Percentiles rank a stretch among this genome's conserved stretches.
phyloP scores from a whole-genome alignment of 306 rosid genomes.

The Castanea mollissima region DNA sequence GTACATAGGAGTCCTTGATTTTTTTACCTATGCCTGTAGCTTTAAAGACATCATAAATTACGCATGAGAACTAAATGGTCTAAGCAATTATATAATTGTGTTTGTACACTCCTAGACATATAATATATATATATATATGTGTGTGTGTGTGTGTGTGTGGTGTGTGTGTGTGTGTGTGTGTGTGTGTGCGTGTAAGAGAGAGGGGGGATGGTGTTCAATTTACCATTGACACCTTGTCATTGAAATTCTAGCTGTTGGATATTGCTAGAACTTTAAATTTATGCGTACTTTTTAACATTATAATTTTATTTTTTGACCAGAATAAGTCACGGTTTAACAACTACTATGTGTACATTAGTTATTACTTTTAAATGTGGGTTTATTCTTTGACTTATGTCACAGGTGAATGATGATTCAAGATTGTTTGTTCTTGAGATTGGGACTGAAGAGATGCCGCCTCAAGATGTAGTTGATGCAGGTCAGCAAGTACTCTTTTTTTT shows the following conservation, averaged over 20 bases:
- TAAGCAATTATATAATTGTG: neutral
- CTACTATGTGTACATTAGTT: neutral
- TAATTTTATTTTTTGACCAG: neutral
- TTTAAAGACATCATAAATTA: neutral
- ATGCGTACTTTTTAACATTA: neutral
- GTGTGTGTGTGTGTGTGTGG: too few species aligned
- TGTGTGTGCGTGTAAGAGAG: neutral
- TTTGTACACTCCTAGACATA: neutral
- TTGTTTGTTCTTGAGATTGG: conserved; percentile 87
- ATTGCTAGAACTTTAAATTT: neutral
- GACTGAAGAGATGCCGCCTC: conserved; percentile 91
- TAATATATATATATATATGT: neutral
- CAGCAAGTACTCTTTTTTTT: conserved; percentile 62
- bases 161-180: neutral
- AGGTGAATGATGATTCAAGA: conserved; percentile 80
- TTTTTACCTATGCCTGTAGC: neutral
- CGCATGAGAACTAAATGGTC: neutral
- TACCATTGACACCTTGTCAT: neutral
- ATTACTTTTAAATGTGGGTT: conserved; percentile 12
- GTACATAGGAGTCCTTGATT: neutral
- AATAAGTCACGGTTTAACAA: neutral
- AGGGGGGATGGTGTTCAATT: neutral
- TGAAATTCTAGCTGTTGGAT: neutral
- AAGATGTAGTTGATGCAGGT: conserved; percentile 85
- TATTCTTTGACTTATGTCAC: conserved; percentile 31